Base-by-base conservation (phyloP, 495 filamentous ascomycete genomes). In the Trichoderma asperelloides region DNA sequence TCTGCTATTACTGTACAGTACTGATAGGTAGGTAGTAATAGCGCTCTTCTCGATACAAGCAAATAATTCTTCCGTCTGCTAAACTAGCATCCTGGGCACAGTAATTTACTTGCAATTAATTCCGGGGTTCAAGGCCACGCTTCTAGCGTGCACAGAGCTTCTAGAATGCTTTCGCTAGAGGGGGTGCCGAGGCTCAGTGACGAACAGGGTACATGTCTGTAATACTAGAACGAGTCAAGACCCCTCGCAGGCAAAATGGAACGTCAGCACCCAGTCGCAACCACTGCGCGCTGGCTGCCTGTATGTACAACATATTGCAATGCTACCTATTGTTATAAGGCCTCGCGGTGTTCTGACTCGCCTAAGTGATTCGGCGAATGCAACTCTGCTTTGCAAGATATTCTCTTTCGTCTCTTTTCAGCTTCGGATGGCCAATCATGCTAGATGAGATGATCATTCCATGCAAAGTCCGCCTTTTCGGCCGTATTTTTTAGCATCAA, bases 131-230 rank as follows among this genome's bases (percentile, higher is more conserved):
- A 37, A 37, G 33, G 33, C 33, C 55, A 60, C 55, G 13, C 55
- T 60, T 30, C 27, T 60, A 60, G 55, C 55, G 55, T 30, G 55
- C 4, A 13, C 55, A 60, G 55, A 25, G 55, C 55, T 60, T 60
- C 55, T 60, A 60, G 55, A 60, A 60, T 28, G 25, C 30, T 30
- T 55, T 55, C 25, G 12, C 25, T 15, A 15, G 25, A 33, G 8
- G 8, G 7, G n/a, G 55, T 60, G 55, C 55, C 55, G 55, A 60
- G 55, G 55, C 49, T 55, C 55, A 33, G 3, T 9, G 25, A 27
- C 51, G 23, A 28, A 60, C n/a, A 23, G 25, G 51, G 51, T 33
- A 33, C 30, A 33, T 33, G 30, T 33, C 30, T 33, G 30, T 23
- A 27, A 60, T 13, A n/a, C n/a, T n/a, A n/a, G 23, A 23, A 0